Percentiles rank a stretch among this genome's conserved stretches.
These are phyloP conservation scores for Lentinula boryana DNA, from an alignment of 768 basidiomycete genomes.

Conservation along the genomic window DNA sequence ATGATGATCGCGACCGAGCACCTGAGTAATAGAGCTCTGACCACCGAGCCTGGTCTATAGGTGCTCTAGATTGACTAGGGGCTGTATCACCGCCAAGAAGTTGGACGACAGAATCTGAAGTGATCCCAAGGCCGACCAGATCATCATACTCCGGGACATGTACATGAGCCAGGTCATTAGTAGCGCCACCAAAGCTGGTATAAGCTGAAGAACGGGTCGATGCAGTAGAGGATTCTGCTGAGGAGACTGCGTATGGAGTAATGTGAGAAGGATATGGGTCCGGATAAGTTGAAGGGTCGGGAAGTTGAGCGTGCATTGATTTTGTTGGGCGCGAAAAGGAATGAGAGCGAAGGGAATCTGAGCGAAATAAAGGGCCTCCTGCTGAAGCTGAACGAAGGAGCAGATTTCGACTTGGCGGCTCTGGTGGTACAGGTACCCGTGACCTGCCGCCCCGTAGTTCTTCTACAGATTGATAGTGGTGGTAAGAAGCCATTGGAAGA, in stretches of 20 bases:
- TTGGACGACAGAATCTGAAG: constrained; percentile 60
- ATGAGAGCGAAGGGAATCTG: constrained; percentile 42
- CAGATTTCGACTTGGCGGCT: constrained; percentile 20
- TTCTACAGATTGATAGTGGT: neutral
- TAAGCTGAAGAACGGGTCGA: constrained; percentile 77
- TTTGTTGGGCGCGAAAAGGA: constrained; percentile 39
- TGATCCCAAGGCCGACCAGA: constrained; percentile 44
- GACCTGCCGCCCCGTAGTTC: neutral
- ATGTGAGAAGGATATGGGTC: constrained; percentile 35
- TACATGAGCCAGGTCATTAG: constrained; percentile 58
- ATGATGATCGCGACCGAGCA: constrained; percentile 66
- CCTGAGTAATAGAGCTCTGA: constrained; percentile 65
- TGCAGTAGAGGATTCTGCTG: constrained; percentile 61
- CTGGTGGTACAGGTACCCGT: neutral
- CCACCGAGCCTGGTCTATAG: constrained; percentile 64
- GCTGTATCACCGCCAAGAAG: constrained; percentile 49
- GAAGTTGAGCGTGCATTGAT: constrained; percentile 65
- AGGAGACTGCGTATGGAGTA: constrained; percentile 44
- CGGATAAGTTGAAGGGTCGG: constrained; percentile 44
- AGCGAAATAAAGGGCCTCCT: constrained; percentile 29
- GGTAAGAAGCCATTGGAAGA: neutral
- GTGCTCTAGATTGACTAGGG: constrained; percentile 42
- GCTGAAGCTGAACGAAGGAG: constrained; percentile 34
- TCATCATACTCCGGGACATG: constrained; percentile 60
- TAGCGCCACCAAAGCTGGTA: constrained; percentile 61